Base-by-base conservation (phyloP, 371 early-diverging fungal species). In the Zopfochytrium polystomum region DNA sequence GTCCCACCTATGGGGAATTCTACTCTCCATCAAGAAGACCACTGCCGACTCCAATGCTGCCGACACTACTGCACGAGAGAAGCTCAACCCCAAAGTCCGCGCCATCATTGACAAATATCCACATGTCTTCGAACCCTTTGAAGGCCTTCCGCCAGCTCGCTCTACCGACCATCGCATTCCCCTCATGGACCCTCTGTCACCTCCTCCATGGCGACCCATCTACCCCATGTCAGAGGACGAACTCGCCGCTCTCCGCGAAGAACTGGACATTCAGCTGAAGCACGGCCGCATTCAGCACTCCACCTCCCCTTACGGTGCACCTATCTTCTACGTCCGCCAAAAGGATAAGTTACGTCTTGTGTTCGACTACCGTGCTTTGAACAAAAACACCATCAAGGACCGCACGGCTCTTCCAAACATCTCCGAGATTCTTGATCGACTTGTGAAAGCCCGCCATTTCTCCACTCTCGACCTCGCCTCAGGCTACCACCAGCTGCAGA, bases 281-380 rank as follows among this genome's bases (percentile, higher is more conserved):
- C 6, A 53, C 22, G 22, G 34, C 2, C 43, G 62, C 9, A 62
- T 62, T 31, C 44, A 51, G 4, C 9, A 35, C 2, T 78, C 77
- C 0, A 61, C 49, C 22, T 80, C 80, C 0, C 78, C 81, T 0
- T 72, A 61, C 57, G 83, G 84, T 2, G 72, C 80, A 6, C 83
- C 85, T 2, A 70, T 83, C 5, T 47, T 85, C 0, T 84, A 42
- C 52, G 64, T 55, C n/a, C 50, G 38, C 13, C 59, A 57, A 33
- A 52, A 44, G 31, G 44, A 43, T 11, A 65, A 65, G 45, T 30
- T 65, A 2, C 60, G 53, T 31, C 46, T 62, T 33, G 53, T 62
- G 3, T 54, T 54, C 32, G 64, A 63, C 29, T 63, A 26, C 43
- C 49, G 64, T 5, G 18, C 20, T 23, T 27, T 38, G 11, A 38